Base-by-base conservation (phyloP, 192 early-diverging fungal genomes). In the Backusella sp. region DNA sequence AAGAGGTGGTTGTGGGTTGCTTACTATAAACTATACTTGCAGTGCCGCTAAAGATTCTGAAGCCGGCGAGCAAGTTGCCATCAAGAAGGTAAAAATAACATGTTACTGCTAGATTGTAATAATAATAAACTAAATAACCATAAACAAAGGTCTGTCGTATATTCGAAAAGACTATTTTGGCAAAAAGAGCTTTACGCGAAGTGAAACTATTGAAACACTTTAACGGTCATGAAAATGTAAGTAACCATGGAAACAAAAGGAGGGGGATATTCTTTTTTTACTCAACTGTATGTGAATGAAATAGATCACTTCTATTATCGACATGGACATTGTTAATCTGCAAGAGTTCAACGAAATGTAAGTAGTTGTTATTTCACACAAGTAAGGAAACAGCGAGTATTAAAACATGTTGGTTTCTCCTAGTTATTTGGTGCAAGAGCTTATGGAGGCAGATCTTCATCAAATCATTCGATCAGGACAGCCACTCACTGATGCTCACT, bases 171-270 rank as follows among this genome's bases (percentile, higher is more conserved):
- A 88, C 88, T 41, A 94, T 96, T 69, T 88, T 95, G 35, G 92
- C 95, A 30, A 95, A 96, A 84, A 87, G 96, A 66, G 93, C 92
- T 32, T 80, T 98, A 68, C 90, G 96, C 37, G 96, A 98, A 85
- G 88, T 98, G 74, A 97, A 98, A 78, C 85, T 96, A 6, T 87
- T 98, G 77, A 87, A 91, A 41, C 95, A 98, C 78, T 94, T 98
- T 72, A 94, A 92, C 78, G 95, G 95, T 44, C 94, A 98, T 78
- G 94, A 96, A 72, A 97, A 97, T 80, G 91, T 93, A 81, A 74
- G 77, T 52, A 32, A 8, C 4, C 14, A 32, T 12, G 36, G 32
- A 28, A 73, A 32, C 21, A 44, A 26, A 46, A 30, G 30, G 26
- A 35, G 35, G 35, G 32, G 30, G 17, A 21, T 70, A 39, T 56